phyloP scores from a whole-genome alignment of 2,329 filamentous ascomycete species.

The Colletotrichum sp. region DNA sequence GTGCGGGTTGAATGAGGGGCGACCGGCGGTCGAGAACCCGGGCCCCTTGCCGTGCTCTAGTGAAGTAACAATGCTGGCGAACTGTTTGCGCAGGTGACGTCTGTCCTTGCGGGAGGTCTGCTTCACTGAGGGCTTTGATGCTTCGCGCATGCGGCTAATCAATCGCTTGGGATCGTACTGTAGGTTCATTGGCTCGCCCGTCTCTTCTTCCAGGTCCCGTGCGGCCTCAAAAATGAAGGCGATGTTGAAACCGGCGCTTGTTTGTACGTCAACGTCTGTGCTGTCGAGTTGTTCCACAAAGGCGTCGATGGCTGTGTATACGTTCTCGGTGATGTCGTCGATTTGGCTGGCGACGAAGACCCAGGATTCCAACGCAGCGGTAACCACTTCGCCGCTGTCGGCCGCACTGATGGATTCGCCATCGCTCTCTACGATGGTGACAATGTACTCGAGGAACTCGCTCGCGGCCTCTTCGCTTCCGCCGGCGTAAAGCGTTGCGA shows the following conservation, averaged over 20 bases:
- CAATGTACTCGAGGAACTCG: constrained; percentile 75
- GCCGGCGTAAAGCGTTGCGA: constrained; percentile 78
- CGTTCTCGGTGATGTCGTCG: constrained; percentile 74
- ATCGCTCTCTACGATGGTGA: constrained; percentile 82
- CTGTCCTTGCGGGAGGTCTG: constrained; percentile 54
- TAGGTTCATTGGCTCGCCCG: constrained; percentile 52
- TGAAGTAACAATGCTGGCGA: constrained; percentile 58
- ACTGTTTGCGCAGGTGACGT: constrained; percentile 50
- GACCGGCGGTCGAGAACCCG: constrained; percentile 55
- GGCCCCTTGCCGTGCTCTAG: constrained; percentile 59
- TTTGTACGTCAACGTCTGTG: constrained; percentile 73
- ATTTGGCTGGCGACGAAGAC: constrained; percentile 79
- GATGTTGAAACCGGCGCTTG: constrained; percentile 79
- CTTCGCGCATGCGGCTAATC: constrained; percentile 50
- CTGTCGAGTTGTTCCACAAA: constrained; percentile 88
- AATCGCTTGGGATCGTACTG: constrained; percentile 56
- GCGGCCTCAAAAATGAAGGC: constrained; percentile 81
- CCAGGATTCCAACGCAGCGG: constrained; percentile 79
- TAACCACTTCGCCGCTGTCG: constrained; percentile 74
- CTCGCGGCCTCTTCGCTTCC: constrained; percentile 70
- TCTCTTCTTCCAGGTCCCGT: constrained; percentile 52
- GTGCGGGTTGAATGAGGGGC: constrained; percentile 45
- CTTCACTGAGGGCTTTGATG: constrained; percentile 53
- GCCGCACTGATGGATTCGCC: constrained; percentile 73
- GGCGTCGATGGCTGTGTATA: constrained; percentile 75